Evolutionary conservation across 1,284 basidiomycete species (phyloP), one percentile per base, ranked within the genome.

Genomic region (Cryptococcus deneoformans): DNA sequence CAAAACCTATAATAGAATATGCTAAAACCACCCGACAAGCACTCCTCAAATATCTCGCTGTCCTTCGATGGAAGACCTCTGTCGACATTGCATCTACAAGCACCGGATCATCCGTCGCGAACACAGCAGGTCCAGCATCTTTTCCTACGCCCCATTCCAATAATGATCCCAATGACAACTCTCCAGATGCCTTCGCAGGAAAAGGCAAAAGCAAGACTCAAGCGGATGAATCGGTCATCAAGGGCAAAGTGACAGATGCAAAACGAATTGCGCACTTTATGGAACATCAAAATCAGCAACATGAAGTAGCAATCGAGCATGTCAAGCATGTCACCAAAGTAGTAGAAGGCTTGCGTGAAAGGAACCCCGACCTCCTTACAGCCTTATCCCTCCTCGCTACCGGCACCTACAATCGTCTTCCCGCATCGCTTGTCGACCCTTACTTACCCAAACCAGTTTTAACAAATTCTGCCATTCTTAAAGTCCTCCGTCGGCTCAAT

Each of bases 291-390:
- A 76, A 75, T 46, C 61, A 58, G 5, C 74, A 76, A 52, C 72
- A 75, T 53, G 69, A 72, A 43, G 59, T 55, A 6, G 69, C 72
- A 9, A 63, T 76, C 11, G 59, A 56, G 10, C 74, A 76, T 58
- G 50, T 75, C 16, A 61, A 59, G 34, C 69, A 73, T 59, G 63
- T 70, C 29, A 62, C 68, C 0, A 63, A 59, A 16, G 50, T 65
- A 12, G 64, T 76, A 3, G 71, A 76, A 35, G 62, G 61, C 5
- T 57, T 75, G n/a, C 59, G 74, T 70, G 65, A 71, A 43, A 67
- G 74, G 5, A 76, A 76, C 58, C 71, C 74, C 10, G 74, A 76
- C 53, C 53, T 76, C 16, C 54, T 76, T 20, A 74, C 74, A 0
- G 71, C 74, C 0, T 53, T 76, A 12, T 62, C 71, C 3, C 58